phyloP scores from a whole-genome alignment of 2,329 filamentous ascomycete species.

The Xylaria hypoxylon region DNA sequence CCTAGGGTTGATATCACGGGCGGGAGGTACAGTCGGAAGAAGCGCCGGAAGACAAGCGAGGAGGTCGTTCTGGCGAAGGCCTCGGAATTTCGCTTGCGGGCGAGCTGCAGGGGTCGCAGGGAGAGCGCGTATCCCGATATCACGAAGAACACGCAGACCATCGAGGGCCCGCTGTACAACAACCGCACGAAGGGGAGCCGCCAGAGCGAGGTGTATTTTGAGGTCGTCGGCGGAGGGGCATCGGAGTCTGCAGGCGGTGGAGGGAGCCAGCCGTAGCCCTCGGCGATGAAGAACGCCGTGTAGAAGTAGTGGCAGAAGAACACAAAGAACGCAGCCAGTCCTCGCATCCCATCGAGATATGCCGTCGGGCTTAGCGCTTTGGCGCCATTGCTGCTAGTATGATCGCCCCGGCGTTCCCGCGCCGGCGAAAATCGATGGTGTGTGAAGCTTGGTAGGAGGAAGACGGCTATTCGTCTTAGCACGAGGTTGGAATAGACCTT shows the following conservation, averaged over 20 bases:
- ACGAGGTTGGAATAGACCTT: slow-evolving; percentile 49
- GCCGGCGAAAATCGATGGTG: slow-evolving; percentile 54
- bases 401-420: slow-evolving; percentile 24
- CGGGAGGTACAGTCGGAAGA: slow-evolving; percentile 64
- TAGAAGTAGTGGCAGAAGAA: slow-evolving; percentile 69
- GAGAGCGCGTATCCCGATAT: slow-evolving; percentile 71
- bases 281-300: slow-evolving; percentile 63
- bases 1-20: slow-evolving; percentile 63
- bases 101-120: slow-evolving; percentile 63
- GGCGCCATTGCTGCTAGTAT: slow-evolving; percentile 54
- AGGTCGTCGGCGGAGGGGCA: slow-evolving; percentile 27
- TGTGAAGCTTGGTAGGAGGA: slow-evolving; percentile 66
- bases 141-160: slow-evolving; percentile 72
- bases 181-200: slow-evolving; percentile 67
- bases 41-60: slow-evolving; percentile 64
- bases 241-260: slow-evolving; percentile 24
- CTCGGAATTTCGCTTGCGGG: slow-evolving; percentile 44
- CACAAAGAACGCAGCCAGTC: slow-evolving; percentile 66
- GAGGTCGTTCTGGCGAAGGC: slow-evolving; percentile 59
- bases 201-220: slow-evolving; percentile 58
- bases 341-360: slow-evolving; percentile 69
- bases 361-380: slow-evolving; percentile 63
- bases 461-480: slow-evolving; percentile 56
- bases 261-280: slow-evolving; percentile 53
- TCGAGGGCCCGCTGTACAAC: slow-evolving; percentile 66